These are phyloP conservation scores for Macadamia tetraphylla DNA, from an alignment of 164 flowering plant genomes.

Conservation along the genomic window DNA sequence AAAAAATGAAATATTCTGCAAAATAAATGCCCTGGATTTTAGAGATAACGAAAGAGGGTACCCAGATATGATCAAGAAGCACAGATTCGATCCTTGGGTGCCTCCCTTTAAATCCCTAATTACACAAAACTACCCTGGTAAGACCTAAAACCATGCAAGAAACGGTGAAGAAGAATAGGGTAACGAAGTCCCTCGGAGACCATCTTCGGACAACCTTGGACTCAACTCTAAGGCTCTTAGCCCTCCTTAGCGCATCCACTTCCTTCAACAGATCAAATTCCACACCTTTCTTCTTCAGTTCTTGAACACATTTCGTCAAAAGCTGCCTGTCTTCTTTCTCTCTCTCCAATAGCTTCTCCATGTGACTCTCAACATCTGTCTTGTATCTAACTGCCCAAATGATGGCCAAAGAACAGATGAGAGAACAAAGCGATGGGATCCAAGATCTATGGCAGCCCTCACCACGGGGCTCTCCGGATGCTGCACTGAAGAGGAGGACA, in stretches of 20 bases:
- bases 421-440: slow-evolving; percentile 74
- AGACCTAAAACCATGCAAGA: slow-evolving; percentile 62
- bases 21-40: neutral
- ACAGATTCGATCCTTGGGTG: too few species aligned
- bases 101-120: slow-evolving; percentile 10
- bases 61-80: neutral
- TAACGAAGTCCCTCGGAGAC: slow-evolving; percentile 76
- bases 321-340: slow-evolving; percentile 81
- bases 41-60: neutral
- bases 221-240: slow-evolving; percentile 81
- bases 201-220: slow-evolving; percentile 57
- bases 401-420: slow-evolving; percentile 64
- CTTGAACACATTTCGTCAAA: slow-evolving; percentile 74
- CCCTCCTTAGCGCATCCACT: slow-evolving; percentile 85
- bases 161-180: slow-evolving; percentile 59
- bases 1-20: neutral
- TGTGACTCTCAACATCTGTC: slow-evolving; percentile 60
- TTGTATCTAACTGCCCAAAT: slow-evolving; percentile 90
- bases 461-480: slow-evolving; percentile 16
- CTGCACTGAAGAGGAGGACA: slow-evolving; percentile 59
- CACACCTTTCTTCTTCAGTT: slow-evolving; percentile 78
- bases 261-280: slow-evolving; percentile 90
- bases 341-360: slow-evolving; percentile 75
- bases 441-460: slow-evolving; percentile 57
- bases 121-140: slow-evolving; percentile 62